Percentiles rank a stretch among this genome's conserved stretches.
Evolutionary conservation across 495 filamentous ascomycete genomes (phyloP).

Genomic region (Stereocaulon alpinum): DNA sequence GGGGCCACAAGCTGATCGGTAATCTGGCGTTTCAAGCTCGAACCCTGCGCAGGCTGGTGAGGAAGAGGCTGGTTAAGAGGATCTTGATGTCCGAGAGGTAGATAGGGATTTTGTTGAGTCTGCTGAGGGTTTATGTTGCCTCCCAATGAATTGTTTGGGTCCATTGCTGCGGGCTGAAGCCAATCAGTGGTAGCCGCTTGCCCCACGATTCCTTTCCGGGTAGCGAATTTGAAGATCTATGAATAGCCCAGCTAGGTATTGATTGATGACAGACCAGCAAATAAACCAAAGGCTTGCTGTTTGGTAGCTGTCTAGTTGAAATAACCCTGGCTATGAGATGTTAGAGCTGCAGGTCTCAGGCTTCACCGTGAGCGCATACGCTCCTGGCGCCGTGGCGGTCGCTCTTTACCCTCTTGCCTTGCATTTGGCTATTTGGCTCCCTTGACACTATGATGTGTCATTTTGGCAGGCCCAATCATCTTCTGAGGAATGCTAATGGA

Average conservation of each 20-base stretch:
- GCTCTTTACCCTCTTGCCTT: conserved; percentile 10
- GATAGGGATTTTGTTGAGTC: conserved; percentile 8
- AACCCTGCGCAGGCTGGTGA: neutral
- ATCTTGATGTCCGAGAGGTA: neutral
- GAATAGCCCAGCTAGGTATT: neutral
- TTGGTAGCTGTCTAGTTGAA: neutral
- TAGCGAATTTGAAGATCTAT: conserved; percentile 13
- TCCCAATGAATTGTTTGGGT: conserved; percentile 9
- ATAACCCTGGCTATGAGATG: neutral
- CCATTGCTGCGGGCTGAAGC: conserved; percentile 6
- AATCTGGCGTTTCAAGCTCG: conserved; percentile 7
- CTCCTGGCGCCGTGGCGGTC: conserved; percentile 4
- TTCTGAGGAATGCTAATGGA: neutral
- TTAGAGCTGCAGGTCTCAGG: neutral
- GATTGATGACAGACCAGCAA: neutral
- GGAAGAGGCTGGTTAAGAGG: neutral
- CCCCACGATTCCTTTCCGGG: conserved; percentile 10
- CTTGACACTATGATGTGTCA: neutral
- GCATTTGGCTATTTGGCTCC: neutral
- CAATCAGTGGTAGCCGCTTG: conserved; percentile 12
- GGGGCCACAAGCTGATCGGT: conserved; percentile 14
- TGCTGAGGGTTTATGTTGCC: conserved; percentile 12
- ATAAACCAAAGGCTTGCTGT: neutral
- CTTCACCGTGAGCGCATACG: conserved; percentile 1
- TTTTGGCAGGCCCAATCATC: neutral